Conservation (phyloP, 2,329 filamentous ascomycete genomes). For the Juglanconis juglandina region DNA sequence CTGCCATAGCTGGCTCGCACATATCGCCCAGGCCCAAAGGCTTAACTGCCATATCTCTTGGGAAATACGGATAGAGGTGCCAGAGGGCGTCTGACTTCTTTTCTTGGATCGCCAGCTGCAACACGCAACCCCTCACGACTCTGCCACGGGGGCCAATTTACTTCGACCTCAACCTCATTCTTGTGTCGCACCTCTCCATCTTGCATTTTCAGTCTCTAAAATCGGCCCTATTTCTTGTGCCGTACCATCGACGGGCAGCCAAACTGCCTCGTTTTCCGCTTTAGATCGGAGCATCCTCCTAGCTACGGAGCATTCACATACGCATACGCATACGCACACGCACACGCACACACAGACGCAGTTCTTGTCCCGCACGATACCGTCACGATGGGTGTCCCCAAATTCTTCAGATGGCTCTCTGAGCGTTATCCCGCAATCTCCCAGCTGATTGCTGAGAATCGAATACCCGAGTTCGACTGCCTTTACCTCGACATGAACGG, state of each 20-base stretch:
- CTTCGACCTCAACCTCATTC: neutral
- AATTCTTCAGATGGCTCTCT: constrained; percentile 98
- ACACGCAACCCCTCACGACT: neutral
- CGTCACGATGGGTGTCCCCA: constrained; percentile 55
- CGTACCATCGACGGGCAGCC: constrained; percentile 1
- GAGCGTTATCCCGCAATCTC: constrained; percentile 98
- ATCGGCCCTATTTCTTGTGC: constrained; percentile 17
- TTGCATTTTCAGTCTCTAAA: constrained; percentile 14
- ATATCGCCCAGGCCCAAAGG: neutral
- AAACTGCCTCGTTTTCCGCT: neutral
- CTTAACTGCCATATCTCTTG: neutral
- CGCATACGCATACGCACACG: neutral
- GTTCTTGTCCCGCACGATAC: constrained; percentile 18
- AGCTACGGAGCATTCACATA: neutral
- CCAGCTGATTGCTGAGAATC: constrained; percentile 96
- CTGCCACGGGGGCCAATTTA: constrained; percentile 7
- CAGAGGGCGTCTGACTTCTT: neutral
- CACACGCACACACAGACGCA: neutral
- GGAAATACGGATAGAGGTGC: neutral
- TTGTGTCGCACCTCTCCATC: neutral
- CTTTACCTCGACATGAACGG: constrained; percentile 99
- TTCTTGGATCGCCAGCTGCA: neutral
- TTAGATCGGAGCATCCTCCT: neutral
- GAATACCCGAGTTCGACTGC: constrained; percentile 98
- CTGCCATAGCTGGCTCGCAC: neutral